Conservation (phyloP, 2,329 filamentous ascomycete species). For the Penicillium corylophilum region DNA sequence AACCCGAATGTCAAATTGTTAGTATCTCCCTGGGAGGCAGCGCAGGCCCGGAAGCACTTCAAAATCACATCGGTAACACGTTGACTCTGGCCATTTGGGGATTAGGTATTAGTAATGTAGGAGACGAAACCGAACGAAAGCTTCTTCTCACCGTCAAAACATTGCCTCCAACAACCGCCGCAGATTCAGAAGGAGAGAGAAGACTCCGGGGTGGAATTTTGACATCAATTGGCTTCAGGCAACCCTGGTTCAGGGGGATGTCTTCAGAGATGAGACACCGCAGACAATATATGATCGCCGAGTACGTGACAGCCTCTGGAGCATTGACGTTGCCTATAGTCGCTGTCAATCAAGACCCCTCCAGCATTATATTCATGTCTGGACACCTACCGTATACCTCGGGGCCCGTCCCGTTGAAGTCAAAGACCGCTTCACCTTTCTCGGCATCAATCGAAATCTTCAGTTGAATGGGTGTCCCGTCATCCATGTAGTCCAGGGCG, state of each 20-base stretch:
- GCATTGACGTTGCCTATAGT: slow-evolving; percentile 68
- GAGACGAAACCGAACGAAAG: neutral
- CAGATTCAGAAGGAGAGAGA: slow-evolving; percentile 68
- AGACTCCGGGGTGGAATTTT: slow-evolving; percentile 69
- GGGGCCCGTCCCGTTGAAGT: slow-evolving; percentile 73
- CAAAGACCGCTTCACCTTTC: slow-evolving; percentile 70
- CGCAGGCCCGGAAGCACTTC: slow-evolving; percentile 71
- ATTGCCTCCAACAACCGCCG: slow-evolving; percentile 77
- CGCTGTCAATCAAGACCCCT: neutral
- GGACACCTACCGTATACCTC: slow-evolving; percentile 52
- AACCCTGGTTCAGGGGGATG: slow-evolving; percentile 81
- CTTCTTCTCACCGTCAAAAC: slow-evolving; percentile 70
- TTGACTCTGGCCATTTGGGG: slow-evolving; percentile 16
- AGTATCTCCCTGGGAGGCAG: slow-evolving; percentile 72
- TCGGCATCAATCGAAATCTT: slow-evolving; percentile 67
- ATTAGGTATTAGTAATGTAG: neutral
- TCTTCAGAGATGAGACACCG: slow-evolving; percentile 73
- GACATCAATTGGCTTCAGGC: slow-evolving; percentile 69
- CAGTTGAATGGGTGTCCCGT: slow-evolving; percentile 73
- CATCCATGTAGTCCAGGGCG: slow-evolving; percentile 78
- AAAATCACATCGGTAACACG: slow-evolving; percentile 64
- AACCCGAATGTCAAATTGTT: slow-evolving; percentile 58
- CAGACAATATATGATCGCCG: slow-evolving; percentile 78
- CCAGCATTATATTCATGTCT: slow-evolving; percentile 28
- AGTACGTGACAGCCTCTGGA: slow-evolving; percentile 73